These are phyloP conservation scores for Periglandula ipomoeae DNA, from an alignment of 2,329 filamentous ascomycete genomes.

Conservation along the genomic window DNA sequence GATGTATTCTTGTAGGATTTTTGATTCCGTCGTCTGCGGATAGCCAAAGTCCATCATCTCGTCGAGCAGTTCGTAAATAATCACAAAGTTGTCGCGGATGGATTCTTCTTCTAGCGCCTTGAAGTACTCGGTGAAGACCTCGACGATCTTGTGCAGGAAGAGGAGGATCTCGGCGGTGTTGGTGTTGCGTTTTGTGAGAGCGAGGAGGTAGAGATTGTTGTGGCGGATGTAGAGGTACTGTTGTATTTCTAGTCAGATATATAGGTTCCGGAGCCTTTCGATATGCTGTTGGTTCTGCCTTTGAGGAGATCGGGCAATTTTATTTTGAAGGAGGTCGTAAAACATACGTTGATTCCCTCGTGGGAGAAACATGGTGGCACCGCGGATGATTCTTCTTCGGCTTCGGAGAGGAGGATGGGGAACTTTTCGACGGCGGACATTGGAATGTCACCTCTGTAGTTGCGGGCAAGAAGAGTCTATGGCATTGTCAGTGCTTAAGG, in stretches of 20 bases:
- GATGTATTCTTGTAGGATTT: slow-evolving; percentile 98
- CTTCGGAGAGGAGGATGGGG: slow-evolving; percentile 88
- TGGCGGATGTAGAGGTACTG: slow-evolving; percentile 98
- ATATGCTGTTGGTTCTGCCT: no score
- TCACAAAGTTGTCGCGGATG: slow-evolving; percentile 97
- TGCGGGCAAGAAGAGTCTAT: slow-evolving; percentile 93
- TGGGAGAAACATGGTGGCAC: slow-evolving; percentile 97
- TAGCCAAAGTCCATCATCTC: slow-evolving; percentile 99
- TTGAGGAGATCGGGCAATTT: no score
- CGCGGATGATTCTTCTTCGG: slow-evolving; percentile 96
- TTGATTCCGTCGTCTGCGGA: slow-evolving; percentile 94
- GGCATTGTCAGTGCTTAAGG: neutral
- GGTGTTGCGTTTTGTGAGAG: slow-evolving; percentile 95
- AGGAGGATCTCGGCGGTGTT: slow-evolving; percentile 98
- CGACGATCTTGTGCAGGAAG: slow-evolving; percentile 95
- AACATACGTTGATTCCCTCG: slow-evolving; percentile 90
- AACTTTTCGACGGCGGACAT: slow-evolving; percentile 99
- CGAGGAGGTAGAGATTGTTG: slow-evolving; percentile 97
- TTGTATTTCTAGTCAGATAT: no score
- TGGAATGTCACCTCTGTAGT: slow-evolving; percentile 96
- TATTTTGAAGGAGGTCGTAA: neutral
- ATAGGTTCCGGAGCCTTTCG: no score
- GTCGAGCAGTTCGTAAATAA: slow-evolving; percentile 96
- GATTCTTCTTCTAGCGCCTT: slow-evolving; percentile 98
- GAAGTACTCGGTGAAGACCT: slow-evolving; percentile 99